Evolutionary conservation across 192 early-diverging fungal species (phyloP).

Genomic region (Chytriomyces confervae): DNA sequence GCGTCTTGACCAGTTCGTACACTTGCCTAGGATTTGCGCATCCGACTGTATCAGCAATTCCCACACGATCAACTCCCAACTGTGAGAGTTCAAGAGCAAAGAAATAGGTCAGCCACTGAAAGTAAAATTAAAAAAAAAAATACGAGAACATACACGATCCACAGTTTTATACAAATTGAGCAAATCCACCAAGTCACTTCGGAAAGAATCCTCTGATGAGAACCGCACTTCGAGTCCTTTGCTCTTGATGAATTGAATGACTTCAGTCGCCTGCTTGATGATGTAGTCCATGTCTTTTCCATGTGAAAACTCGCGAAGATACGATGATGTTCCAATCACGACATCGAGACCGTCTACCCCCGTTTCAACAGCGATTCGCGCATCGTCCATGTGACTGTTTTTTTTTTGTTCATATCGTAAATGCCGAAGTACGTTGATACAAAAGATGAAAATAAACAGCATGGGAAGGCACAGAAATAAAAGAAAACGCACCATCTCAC

Average conservation of each 20-base stretch:
- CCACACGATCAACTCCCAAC: constrained; percentile 95
- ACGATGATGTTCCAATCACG: constrained; percentile 95
- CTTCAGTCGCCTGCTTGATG: constrained; percentile 91
- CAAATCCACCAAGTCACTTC: constrained; percentile 93
- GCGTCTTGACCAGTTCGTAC: constrained; percentile 92
- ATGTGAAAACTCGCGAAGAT: constrained; percentile 95
- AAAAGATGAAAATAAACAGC: neutral
- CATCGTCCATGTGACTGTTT: constrained; percentile 90
- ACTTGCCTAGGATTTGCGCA: constrained; percentile 97
- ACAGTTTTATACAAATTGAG: constrained; percentile 93
- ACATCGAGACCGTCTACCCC: constrained; percentile 96
- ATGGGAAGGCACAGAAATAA: neutral
- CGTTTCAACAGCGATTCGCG: constrained; percentile 91
- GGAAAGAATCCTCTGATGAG: constrained; percentile 97
- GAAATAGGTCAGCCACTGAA: too few species aligned
- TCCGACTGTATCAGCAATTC: constrained; percentile 97
- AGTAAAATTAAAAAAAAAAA: too few species aligned
- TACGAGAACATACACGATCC: constrained; percentile 56
- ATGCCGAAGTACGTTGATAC: neutral
- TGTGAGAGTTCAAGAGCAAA: constrained; percentile 32
- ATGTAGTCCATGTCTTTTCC: constrained; percentile 99
- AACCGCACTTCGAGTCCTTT: constrained; percentile 96
- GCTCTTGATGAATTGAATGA: constrained; percentile 91
- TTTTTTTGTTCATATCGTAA: neutral
- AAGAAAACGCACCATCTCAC: constrained; percentile 7